phyloP scores from a whole-genome alignment of 306 rosid species.

The Sindora glabra region DNA sequence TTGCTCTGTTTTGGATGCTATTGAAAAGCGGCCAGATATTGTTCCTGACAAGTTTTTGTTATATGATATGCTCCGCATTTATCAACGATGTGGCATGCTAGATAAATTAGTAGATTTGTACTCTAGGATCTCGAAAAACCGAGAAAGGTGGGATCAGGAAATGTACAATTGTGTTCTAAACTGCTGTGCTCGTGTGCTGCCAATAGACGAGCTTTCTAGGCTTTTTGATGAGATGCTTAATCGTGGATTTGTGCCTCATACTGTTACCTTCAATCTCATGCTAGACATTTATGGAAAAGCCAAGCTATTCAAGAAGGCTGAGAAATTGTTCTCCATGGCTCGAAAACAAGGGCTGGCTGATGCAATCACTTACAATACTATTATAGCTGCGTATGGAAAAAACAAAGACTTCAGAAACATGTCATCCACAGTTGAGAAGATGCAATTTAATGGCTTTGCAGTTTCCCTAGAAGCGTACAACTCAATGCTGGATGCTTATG shows the following conservation, averaged over 20 bases:
- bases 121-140: slow-evolving; percentile 53
- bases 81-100: slow-evolving; percentile 60
- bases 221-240: slow-evolving; percentile 76
- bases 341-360: slow-evolving; percentile 69
- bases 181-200: slow-evolving; percentile 79
- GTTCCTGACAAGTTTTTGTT: slow-evolving; percentile 61
- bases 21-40: slow-evolving; percentile 51
- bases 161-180: slow-evolving; percentile 70
- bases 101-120: slow-evolving; percentile 53
- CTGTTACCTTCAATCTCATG: slow-evolving; percentile 68
- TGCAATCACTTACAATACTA: slow-evolving; percentile 73
- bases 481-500: slow-evolving; percentile 83
- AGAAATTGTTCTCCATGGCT: slow-evolving; percentile 60
- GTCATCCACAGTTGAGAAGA: slow-evolving; percentile 49
- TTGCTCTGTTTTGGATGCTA: slow-evolving; percentile 61
- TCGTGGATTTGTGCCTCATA: slow-evolving; percentile 56
- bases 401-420: slow-evolving; percentile 62
- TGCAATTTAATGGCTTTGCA: slow-evolving; percentile 79
- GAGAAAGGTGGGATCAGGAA: slow-evolving; percentile 68
- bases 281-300: slow-evolving; percentile 75
- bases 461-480: slow-evolving; percentile 90
- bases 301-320: slow-evolving; percentile 71
- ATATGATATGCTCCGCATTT: slow-evolving; percentile 69
- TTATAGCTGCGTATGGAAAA: slow-evolving; percentile 72
- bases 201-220: slow-evolving; percentile 79